A percentile compares a stretch with the other conserved stretches of the same genome.
These are phyloP conservation scores for Lanmaoa rubissima DNA, from an alignment of 768 basidiomycete genomes.

Conservation along the genomic window DNA sequence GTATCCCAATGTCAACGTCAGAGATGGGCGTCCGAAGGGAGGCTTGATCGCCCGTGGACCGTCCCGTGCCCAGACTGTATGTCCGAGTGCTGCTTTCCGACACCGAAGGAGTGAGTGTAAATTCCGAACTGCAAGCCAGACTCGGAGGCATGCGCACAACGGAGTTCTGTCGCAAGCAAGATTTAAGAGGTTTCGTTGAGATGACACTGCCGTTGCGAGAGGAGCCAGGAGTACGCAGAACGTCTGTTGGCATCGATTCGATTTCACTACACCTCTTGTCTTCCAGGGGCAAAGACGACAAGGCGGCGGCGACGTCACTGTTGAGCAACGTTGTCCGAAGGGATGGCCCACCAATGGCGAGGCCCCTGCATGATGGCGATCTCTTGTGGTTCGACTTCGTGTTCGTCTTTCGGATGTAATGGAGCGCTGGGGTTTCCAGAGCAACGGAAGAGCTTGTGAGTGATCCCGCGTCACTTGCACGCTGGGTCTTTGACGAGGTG, in stretches of 20 bases:
- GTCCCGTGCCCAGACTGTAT: background rate
- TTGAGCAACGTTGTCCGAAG: background rate
- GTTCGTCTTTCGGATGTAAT: slow-evolving; percentile 1
- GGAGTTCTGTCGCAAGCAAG: slow-evolving; percentile 10
- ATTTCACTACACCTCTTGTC: background rate
- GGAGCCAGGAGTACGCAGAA: background rate
- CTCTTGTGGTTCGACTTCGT: slow-evolving; percentile 2
- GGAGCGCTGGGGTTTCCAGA: background rate
- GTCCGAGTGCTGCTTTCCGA: background rate
- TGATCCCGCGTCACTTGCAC: background rate
- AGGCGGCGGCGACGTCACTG: background rate
- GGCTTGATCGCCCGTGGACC: slow-evolving; percentile 5
- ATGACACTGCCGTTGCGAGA: background rate
- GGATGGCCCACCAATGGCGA: slow-evolving; percentile 6
- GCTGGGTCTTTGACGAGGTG: background rate
- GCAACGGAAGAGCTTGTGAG: background rate
- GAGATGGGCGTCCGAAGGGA: slow-evolving; percentile 18
- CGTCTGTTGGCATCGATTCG: background rate
- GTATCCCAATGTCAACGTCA: slow-evolving; percentile 21
- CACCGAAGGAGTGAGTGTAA: background rate
- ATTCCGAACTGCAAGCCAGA: background rate
- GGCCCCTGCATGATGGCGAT: slow-evolving; percentile 12
- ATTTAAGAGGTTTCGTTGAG: slow-evolving; percentile 9
- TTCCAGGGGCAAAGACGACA: background rate
- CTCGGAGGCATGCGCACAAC: background rate